These are phyloP conservation scores for Neodidymelliopsis sp. DNA, from an alignment of 2,329 filamentous ascomycete species.

Conservation along the genomic window DNA sequence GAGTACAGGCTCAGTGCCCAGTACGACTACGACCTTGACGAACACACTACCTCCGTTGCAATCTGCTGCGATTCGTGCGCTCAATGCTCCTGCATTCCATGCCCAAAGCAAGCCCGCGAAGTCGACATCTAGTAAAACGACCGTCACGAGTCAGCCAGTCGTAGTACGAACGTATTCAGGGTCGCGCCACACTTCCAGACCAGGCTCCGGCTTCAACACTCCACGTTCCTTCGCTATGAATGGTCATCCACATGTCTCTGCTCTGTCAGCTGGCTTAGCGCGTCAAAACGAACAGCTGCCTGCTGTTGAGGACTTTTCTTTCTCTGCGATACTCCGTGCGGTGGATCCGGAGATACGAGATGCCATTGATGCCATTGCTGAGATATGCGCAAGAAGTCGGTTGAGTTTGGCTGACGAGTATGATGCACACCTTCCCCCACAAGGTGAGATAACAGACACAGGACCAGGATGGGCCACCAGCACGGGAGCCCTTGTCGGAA, in stretches of 20 bases:
- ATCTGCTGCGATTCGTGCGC: slow-evolving; percentile 48
- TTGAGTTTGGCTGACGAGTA: slow-evolving; percentile 70
- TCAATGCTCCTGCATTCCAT: slow-evolving; percentile 50
- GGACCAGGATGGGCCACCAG: slow-evolving; percentile 39
- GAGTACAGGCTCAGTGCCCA: slow-evolving; percentile 44
- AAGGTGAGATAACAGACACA: slow-evolving; percentile 61
- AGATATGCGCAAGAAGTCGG: slow-evolving; percentile 68
- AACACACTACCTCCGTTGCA: slow-evolving; percentile 48
- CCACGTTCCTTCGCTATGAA: slow-evolving; percentile 45
- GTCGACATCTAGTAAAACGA: slow-evolving; percentile 48
- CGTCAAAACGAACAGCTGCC: slow-evolving; percentile 48
- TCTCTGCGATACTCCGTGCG: slow-evolving; percentile 62
- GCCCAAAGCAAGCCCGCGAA: slow-evolving; percentile 44
- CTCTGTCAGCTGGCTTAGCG: slow-evolving; percentile 41
- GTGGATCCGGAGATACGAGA: slow-evolving; percentile 65
- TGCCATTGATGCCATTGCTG: slow-evolving; percentile 68
- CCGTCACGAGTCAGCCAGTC: slow-evolving; percentile 53
- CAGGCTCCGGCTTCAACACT: slow-evolving; percentile 42
- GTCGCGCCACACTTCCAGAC: slow-evolving; percentile 43
- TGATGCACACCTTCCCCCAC: slow-evolving; percentile 66
- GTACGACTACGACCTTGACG: slow-evolving; percentile 47
- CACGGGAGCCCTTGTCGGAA: slow-evolving; percentile 39
- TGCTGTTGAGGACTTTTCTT: slow-evolving; percentile 61
- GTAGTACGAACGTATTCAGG: slow-evolving; percentile 53
- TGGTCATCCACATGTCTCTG: slow-evolving; percentile 34